Evolutionary conservation across 179 eudicot genomes (phyloP).

Genomic region (Carnegiea gigantea): DNA sequence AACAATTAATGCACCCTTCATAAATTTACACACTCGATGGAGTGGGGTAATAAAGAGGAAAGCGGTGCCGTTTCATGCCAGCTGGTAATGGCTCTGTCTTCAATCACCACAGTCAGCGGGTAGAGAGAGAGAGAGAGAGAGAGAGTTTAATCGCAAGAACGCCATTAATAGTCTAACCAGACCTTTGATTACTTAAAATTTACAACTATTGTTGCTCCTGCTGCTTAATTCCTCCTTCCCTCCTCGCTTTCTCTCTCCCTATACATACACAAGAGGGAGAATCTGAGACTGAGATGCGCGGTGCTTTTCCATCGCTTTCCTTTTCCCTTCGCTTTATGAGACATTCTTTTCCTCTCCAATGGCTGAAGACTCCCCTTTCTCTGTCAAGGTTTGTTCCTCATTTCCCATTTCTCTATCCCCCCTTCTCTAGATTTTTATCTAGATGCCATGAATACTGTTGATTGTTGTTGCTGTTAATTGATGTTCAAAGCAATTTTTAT

Average conservation of each 20-base stretch:
- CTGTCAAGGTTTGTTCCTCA: conserved; percentile 17
- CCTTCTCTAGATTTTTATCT: neutral
- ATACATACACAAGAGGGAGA: neutral
- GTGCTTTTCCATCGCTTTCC: conserved; percentile 8
- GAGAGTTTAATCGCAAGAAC: neutral
- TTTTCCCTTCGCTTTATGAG: neutral
- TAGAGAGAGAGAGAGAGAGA: neutral
- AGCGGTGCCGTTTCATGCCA: conserved; percentile 6
- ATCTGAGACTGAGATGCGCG: conserved; percentile 24
- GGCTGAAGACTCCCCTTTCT: conserved; percentile 24
- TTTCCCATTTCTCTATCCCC: no score
- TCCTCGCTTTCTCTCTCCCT: conserved; percentile 1
- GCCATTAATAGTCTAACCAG: conserved; percentile 3
- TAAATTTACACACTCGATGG: neutral
- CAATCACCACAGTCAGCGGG: neutral
- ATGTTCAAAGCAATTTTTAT: neutral
- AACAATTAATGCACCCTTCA: neutral
- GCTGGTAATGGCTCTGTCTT: neutral
- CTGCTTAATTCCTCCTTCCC: neutral
- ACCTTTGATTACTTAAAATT: conserved; percentile 14
- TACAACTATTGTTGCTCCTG: neutral
- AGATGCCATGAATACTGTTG: neutral
- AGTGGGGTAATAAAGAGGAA: neutral
- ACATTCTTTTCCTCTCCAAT: conserved; percentile 4
- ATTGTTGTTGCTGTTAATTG: neutral